phyloP scores from a whole-genome alignment of 495 filamentous ascomycete species.

The Lasiosphaeris hirsuta region DNA sequence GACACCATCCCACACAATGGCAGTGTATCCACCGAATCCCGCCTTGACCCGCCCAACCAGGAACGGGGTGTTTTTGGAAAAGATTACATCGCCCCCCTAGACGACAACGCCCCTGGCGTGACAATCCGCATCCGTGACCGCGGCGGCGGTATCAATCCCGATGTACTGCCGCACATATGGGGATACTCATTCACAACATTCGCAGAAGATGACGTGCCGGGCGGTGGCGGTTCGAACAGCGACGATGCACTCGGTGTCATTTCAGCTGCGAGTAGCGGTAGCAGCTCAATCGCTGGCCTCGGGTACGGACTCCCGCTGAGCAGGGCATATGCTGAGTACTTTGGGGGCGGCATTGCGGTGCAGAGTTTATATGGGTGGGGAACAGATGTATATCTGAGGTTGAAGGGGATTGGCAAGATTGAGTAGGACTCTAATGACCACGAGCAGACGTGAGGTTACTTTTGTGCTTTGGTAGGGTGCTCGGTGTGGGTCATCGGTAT shows the following conservation, averaged over 20 bases:
- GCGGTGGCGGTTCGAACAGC: slow-evolving; percentile 15
- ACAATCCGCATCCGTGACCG: slow-evolving; percentile 93
- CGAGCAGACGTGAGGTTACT: too few species aligned
- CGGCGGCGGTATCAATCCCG: slow-evolving; percentile 86
- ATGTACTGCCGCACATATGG: slow-evolving; percentile 84
- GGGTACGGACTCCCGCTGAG: slow-evolving; percentile 92
- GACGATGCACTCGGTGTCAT: slow-evolving; percentile 70
- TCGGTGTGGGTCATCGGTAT: too few species aligned
- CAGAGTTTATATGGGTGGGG: slow-evolving; percentile 97
- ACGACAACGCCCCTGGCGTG: slow-evolving; percentile 72
- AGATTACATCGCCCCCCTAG: slow-evolving; percentile 52
- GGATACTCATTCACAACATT: slow-evolving; percentile 96
- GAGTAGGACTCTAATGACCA: slow-evolving; percentile 16
- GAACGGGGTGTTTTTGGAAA: slow-evolving; percentile 43
- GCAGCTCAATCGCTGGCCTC: slow-evolving; percentile 80
- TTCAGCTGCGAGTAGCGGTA: slow-evolving; percentile 60
- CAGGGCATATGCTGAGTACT: slow-evolving; percentile 95
- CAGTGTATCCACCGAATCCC: slow-evolving; percentile 49
- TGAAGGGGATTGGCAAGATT: slow-evolving; percentile 81
- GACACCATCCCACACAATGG: slow-evolving; percentile 39
- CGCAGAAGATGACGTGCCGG: slow-evolving; percentile 47
- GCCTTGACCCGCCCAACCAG: slow-evolving; percentile 69
- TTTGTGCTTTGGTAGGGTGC: too few species aligned
- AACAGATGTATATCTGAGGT: slow-evolving; percentile 56
- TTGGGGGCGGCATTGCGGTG: slow-evolving; percentile 91